Evolutionary conservation across 2,329 filamentous ascomycete species (phyloP).

Genomic region (Paecilomyces variotii): DNA sequence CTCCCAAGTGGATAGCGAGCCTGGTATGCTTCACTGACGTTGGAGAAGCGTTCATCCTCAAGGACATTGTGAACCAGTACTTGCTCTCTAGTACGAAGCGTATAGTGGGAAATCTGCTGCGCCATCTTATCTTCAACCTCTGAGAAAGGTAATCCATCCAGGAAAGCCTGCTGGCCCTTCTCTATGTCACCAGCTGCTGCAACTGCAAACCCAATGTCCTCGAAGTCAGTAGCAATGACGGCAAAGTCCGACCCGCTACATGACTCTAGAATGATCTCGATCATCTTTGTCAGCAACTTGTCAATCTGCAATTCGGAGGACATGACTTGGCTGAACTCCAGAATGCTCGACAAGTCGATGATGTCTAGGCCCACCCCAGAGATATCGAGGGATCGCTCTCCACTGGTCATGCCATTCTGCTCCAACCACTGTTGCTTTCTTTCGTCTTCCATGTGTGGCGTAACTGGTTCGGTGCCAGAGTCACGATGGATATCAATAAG

Average conservation of each 20-base stretch:
- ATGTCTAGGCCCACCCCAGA: slow-evolving; percentile 46
- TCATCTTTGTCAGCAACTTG: slow-evolving; percentile 55
- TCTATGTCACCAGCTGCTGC: slow-evolving; percentile 54
- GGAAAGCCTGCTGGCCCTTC: slow-evolving; percentile 45
- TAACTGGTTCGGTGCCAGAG: slow-evolving; percentile 22
- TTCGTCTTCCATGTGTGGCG: slow-evolving; percentile 29
- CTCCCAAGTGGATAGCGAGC: slow-evolving; percentile 48
- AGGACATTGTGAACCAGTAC: slow-evolving; percentile 57
- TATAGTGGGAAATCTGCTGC: slow-evolving; percentile 54
- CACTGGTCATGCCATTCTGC: slow-evolving; percentile 30
- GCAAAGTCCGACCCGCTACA: slow-evolving; percentile 54
- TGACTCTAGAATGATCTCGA: slow-evolving; percentile 56
- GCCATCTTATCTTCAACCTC: slow-evolving; percentile 52
- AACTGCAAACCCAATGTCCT: slow-evolving; percentile 52
- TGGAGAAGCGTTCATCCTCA: slow-evolving; percentile 58
- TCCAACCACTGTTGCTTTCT: slow-evolving; percentile 36
- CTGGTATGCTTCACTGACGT: slow-evolving; percentile 50
- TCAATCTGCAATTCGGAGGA: slow-evolving; percentile 59
- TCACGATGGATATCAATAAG: slow-evolving; percentile 33
- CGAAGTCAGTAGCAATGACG: slow-evolving; percentile 53
- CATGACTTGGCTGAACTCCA: slow-evolving; percentile 57
- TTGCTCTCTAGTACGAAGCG: slow-evolving; percentile 54
- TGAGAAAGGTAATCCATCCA: slow-evolving; percentile 48
- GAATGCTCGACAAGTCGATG: slow-evolving; percentile 55
- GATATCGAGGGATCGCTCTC: slow-evolving; percentile 33